Conservation (phyloP, 768 basidiomycete species). For the Amanita phalloides region DNA sequence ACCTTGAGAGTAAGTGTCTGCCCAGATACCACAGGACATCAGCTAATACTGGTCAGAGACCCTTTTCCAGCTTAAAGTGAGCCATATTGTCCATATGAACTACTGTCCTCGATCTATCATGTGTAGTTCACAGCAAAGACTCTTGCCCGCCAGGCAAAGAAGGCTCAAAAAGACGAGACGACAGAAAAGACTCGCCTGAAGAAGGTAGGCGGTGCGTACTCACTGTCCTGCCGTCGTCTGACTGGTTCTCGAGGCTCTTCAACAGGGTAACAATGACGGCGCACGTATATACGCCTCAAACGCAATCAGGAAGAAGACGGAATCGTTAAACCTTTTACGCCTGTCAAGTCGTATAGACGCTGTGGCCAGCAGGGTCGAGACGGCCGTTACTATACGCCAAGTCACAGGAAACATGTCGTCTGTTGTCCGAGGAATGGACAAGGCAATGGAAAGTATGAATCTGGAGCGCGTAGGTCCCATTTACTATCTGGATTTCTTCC, state of each 20-base stretch:
- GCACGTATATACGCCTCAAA: slow-evolving; percentile 98
- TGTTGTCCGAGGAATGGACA: slow-evolving; percentile 97
- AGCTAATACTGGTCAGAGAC: slow-evolving; percentile 57
- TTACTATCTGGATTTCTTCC: background rate
- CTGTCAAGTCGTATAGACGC: slow-evolving; percentile 91
- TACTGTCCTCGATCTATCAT: slow-evolving; percentile 1
- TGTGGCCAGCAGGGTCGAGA: slow-evolving; percentile 93
- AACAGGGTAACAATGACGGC: slow-evolving; percentile 94
- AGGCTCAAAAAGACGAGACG: slow-evolving; percentile 92
- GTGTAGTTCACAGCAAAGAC: slow-evolving; percentile 95
- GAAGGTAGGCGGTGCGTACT: slow-evolving; percentile 47
- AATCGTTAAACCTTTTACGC: slow-evolving; percentile 83
- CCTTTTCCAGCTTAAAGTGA: slow-evolving; percentile 96
- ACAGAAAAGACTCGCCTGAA: slow-evolving; percentile 84
- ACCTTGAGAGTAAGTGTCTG: slow-evolving; percentile 72
- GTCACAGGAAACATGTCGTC: slow-evolving; percentile 95
- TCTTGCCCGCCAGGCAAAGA: slow-evolving; percentile 89
- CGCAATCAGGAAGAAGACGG: slow-evolving; percentile 96
- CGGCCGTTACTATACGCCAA: slow-evolving; percentile 95
- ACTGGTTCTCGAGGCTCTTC: slow-evolving; percentile 57
- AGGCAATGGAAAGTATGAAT: slow-evolving; percentile 99
- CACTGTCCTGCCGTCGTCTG: background rate
- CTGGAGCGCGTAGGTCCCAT: slow-evolving; percentile 68
- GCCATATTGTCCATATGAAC: background rate
- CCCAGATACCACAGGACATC: slow-evolving; percentile 1